These are phyloP conservation scores for Venturiaceae sp. DNA, from an alignment of 2,329 filamentous ascomycete species.

Conservation along the genomic window DNA sequence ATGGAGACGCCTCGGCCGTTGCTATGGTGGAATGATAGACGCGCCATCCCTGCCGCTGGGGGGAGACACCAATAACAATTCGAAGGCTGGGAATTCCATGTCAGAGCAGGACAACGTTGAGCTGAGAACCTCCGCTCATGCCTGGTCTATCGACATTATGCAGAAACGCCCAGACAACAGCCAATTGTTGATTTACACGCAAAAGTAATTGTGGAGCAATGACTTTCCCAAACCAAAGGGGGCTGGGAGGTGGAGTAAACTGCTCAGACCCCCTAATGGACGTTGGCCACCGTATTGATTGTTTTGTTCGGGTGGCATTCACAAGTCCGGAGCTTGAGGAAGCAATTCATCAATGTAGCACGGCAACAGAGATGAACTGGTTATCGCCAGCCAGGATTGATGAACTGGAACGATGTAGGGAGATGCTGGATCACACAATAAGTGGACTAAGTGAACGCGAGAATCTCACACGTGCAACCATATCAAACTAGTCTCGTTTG, in stretches of 20 bases:
- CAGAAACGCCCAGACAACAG: background rate
- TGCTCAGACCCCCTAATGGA: background rate
- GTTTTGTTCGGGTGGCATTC: background rate
- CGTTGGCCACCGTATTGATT: background rate
- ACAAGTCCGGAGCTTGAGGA: background rate
- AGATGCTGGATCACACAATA: background rate
- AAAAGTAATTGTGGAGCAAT: background rate
- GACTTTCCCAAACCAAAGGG: background rate
- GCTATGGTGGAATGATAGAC: background rate
- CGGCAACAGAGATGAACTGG: background rate
- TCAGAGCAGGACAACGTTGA: background rate
- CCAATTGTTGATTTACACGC: background rate
- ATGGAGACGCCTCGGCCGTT: background rate
- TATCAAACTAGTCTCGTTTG: background rate
- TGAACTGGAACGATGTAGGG: background rate
- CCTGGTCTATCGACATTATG: background rate
- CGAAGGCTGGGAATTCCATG: background rate
- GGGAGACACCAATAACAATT: background rate
- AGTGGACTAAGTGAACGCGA: background rate
- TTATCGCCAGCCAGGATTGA: background rate
- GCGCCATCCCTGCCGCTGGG: background rate
- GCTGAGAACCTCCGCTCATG: background rate
- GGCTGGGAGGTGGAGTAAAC: conserved; percentile 1
- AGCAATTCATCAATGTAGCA: background rate
- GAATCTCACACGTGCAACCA: background rate